phyloP scores from a whole-genome alignment of 805 yeast species.

The Lachancea thermotolerans region DNA sequence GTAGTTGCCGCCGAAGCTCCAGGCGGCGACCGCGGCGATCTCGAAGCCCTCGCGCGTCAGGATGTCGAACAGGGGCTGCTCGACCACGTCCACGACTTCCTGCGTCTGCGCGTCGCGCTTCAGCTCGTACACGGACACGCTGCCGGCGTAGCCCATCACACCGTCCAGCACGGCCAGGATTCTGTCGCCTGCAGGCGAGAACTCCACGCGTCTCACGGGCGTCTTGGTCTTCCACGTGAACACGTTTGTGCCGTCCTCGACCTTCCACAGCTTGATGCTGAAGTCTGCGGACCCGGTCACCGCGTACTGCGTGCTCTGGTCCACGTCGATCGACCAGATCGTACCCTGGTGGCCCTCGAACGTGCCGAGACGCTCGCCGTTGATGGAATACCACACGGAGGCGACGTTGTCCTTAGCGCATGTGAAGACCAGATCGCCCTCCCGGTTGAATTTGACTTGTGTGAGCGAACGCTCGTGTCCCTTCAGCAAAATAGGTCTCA shows the following conservation, averaged over 20 bases:
- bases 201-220: conserved; percentile 88
- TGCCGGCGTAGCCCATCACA: conserved; percentile 84
- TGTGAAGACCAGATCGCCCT: conserved; percentile 89
- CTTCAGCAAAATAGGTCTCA: conserved; percentile 69
- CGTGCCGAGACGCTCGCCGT: conserved; percentile 96
- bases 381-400: conserved; percentile 87
- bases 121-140: conserved; percentile 61
- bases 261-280: conserved; percentile 77
- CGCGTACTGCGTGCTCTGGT: conserved; percentile 56
- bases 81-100: conserved; percentile 32
- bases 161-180: conserved; percentile 78
- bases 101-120: conserved; percentile 36
- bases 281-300: conserved; percentile 91
- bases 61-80: conserved; percentile 54
- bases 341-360: conserved; percentile 87
- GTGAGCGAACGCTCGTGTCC: conserved; percentile 98
- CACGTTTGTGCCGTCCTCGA: conserved; percentile 67
- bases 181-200: conserved; percentile 63
- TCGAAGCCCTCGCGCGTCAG: conserved; percentile 52
- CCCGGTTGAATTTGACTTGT: conserved; percentile 90
- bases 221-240: conserved; percentile 68
- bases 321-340: conserved; percentile 89
- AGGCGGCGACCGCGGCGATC: conserved; percentile 76
- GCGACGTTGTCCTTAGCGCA: conserved; percentile 88
- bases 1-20: conserved; percentile 69